Base-by-base conservation (phyloP, 805 yeast genomes). In the Teunomyces atbi region DNA sequence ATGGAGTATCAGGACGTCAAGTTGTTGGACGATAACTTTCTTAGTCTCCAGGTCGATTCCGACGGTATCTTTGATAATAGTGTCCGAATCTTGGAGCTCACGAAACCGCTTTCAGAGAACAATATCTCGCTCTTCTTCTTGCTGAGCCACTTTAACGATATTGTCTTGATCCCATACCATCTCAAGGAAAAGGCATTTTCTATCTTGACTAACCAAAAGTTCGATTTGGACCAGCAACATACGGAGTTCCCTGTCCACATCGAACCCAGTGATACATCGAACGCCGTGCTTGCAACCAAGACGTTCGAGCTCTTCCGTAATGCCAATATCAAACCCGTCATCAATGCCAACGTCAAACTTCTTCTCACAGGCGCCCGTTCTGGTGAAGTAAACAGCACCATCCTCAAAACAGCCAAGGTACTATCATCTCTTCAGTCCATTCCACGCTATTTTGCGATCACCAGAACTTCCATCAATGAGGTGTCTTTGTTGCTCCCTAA, bases 141-240 rank as follows among this genome's bases (percentile, higher is more conserved):
- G 27, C 74, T 83, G 13, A 79, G 83, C 28, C 84, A 83, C 61
- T 82, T 81, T 60, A 76, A 82, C 34, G 86, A 83, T 60, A 78
- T 79, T 40, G 82, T 83, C 18, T 64, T 83, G 40, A 71, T 82
- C n/a, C 89, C 89, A 0, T 60, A 59, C 30, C 54, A 57, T 5
- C 67, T 71, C 5, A 71, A 73, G 49, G 67, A 63, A 1, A 68
- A 71, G 46, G 86, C 81, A 1, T 60, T 77, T 3, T 55, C 58
- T 26, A 71, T 80, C 3, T 60, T 83, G 34, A 69, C 74, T 13
- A 62, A 62, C 28, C 64, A 68, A 35, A 66, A 71, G 36, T 79
- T 78, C 54, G 60, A 61, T 32, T 77, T 76, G 56, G 71, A 75
- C 20, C 73, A 30, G 13, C 18, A 19, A 11, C 18, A 29, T 10